phyloP scores from a whole-genome alignment of 2,329 filamentous ascomycete genomes.

The Cladophialophora bantiana region DNA sequence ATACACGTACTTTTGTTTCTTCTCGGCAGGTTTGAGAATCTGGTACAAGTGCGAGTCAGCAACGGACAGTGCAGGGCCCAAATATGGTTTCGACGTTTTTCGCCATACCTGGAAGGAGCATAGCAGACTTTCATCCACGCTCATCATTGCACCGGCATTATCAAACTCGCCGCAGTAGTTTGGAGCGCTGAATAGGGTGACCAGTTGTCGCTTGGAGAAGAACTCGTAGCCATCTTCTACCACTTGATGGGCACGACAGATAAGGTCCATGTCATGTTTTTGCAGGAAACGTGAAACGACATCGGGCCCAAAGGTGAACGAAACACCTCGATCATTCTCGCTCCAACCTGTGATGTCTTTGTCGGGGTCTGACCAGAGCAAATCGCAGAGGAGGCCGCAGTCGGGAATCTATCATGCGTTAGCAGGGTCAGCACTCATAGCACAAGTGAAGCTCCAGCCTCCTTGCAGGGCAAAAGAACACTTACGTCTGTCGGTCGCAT shows the following conservation, averaged over 20 bases:
- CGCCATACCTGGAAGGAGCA: slow-evolving; percentile 93
- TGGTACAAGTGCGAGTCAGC: slow-evolving; percentile 48
- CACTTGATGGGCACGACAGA: slow-evolving; percentile 97
- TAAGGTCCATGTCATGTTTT: slow-evolving; percentile 99
- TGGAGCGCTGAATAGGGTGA: slow-evolving; percentile 95
- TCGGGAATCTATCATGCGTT: slow-evolving; percentile 80
- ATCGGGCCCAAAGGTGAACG: slow-evolving; percentile 97
- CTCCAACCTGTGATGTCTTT: slow-evolving; percentile 99
- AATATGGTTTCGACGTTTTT: slow-evolving; percentile 33
- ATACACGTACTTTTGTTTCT: slow-evolving; percentile 99
- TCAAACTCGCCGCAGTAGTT: slow-evolving; percentile 99
- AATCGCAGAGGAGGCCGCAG: slow-evolving; percentile 94
- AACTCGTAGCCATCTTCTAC: slow-evolving; percentile 99
- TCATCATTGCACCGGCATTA: slow-evolving; percentile 99
- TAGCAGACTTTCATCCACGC: slow-evolving; percentile 95
- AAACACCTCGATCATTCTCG: slow-evolving; percentile 98
- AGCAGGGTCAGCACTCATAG: slow-evolving; percentile 11
- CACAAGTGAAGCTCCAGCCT: background rate
- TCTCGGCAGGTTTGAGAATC: slow-evolving; percentile 99
- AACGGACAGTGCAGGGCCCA: background rate
- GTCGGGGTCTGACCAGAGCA: slow-evolving; percentile 98
- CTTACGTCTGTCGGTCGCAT: slow-evolving; percentile 99
- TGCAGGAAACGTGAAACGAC: slow-evolving; percentile 97
- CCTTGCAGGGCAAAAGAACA: slow-evolving; percentile 41
- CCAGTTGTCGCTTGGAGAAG: slow-evolving; percentile 97